Evolutionary conservation across 73 alveolate genomes (phyloP).

Genomic region (Blepharisma stoltei): DNA sequence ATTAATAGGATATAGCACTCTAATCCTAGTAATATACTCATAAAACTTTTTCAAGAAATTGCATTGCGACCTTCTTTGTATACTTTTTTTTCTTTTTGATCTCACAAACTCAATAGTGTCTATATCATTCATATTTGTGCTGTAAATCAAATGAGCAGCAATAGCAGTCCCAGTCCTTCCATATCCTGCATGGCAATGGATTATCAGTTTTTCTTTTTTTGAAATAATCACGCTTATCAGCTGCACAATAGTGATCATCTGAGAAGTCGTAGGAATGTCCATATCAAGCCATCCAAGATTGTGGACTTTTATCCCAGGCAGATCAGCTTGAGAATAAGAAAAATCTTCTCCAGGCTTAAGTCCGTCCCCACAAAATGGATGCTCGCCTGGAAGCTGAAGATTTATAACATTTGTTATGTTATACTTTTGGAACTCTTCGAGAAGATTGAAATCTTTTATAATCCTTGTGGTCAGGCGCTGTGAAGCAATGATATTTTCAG

Average conservation of each 20-base stretch:
- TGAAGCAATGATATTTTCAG: conserved; percentile 53
- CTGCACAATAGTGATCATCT: conserved; percentile 40
- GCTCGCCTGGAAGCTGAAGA: conserved; percentile 60
- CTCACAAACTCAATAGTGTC: conserved; percentile 44
- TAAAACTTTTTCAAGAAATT: background rate
- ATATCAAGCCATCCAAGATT: conserved; percentile 64
- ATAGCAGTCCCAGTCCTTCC: conserved; percentile 69
- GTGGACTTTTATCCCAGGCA: conserved; percentile 35
- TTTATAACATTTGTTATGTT: conserved; percentile 47
- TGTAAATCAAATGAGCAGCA: conserved; percentile 45
- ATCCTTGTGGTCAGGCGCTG: conserved; percentile 43
- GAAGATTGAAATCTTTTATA: conserved; percentile 34
- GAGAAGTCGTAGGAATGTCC: conserved; percentile 44
- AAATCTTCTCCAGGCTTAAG: conserved; percentile 42
- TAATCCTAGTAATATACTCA: background rate
- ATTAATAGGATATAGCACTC: too few species aligned
- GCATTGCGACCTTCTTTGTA: background rate
- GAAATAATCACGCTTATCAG: conserved; percentile 26
- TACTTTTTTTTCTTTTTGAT: conserved; percentile 30
- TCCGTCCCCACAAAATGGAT: conserved; percentile 63
- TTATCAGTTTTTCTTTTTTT: conserved; percentile 51
- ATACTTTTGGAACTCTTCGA: conserved; percentile 34
- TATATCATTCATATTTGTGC: conserved; percentile 40
- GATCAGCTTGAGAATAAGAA: conserved; percentile 48
- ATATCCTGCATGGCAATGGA: conserved; percentile 73